These are phyloP conservation scores for Reticulascus tulasneorum DNA, from an alignment of 2,329 filamentous ascomycete species.

Conservation along the genomic window DNA sequence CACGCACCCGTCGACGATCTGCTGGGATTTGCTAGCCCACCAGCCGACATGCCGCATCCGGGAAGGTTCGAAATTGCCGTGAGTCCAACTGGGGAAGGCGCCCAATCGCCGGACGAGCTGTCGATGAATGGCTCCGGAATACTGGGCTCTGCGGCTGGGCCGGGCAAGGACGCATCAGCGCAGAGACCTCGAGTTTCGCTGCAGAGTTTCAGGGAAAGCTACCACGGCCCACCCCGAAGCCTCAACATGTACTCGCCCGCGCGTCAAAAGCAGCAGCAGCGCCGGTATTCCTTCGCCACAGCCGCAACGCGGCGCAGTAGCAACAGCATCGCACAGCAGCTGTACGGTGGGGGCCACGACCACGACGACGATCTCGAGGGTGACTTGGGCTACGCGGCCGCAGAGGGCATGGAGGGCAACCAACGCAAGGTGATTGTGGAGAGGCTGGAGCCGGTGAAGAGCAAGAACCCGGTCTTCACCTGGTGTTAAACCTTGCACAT, in stretches of 20 bases:
- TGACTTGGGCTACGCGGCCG: conserved; percentile 90
- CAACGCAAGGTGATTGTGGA: conserved; percentile 95
- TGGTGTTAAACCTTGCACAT: no score
- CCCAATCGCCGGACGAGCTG: conserved; percentile 33
- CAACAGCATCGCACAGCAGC: conserved; percentile 48
- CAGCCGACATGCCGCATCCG: conserved; percentile 66
- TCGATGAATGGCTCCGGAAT: conserved; percentile 12
- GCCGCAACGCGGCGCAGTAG: conserved; percentile 42
- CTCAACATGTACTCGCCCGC: conserved; percentile 42
- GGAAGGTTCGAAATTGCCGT: conserved; percentile 68
- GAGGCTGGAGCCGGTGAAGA: conserved; percentile 91
- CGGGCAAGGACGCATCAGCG: conserved; percentile 4
- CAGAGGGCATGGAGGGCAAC: conserved; percentile 88
- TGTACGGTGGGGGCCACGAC: conserved; percentile 48
- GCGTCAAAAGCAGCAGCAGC: conserved; percentile 40
- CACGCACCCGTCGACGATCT: conserved; percentile 56
- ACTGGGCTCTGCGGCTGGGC: conserved; percentile 6
- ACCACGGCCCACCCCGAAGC: conserved; percentile 36
- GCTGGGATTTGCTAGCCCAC: conserved; percentile 60
- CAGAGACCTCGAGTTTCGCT: conserved; percentile 10
- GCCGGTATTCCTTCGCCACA: conserved; percentile 52
- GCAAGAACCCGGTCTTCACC: conserved; percentile 90
- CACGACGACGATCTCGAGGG: conserved; percentile 80
- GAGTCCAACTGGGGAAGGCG: conserved; percentile 36
- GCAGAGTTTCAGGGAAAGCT: conserved; percentile 18